Conservation (phyloP, 495 filamentous ascomycete genomes). For the Aspergillus heteromorphus region DNA sequence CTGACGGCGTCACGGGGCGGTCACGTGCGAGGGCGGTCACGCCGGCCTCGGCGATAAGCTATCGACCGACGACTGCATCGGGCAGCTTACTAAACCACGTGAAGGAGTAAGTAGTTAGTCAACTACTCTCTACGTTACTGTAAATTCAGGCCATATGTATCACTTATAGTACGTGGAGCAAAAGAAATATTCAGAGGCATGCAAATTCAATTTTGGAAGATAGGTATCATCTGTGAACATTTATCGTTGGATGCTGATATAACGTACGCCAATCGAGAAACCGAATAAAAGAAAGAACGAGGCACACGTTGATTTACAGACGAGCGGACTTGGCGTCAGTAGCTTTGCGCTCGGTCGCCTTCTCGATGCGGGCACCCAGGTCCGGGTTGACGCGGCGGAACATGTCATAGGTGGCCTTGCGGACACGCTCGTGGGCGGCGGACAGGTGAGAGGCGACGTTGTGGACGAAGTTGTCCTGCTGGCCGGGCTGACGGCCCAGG, state of each 20-base stretch:
- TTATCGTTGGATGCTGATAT: neutral
- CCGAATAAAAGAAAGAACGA: neutral
- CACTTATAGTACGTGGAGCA: too few species aligned
- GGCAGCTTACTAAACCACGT: too few species aligned
- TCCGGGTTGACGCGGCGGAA: constrained; percentile 38
- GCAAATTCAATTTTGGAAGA: neutral
- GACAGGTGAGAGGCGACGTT: constrained; percentile 55
- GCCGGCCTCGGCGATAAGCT: neutral
- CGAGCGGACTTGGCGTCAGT: constrained; percentile 20
- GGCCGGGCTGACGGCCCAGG: constrained; percentile 52
- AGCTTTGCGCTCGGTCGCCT: constrained; percentile 37
- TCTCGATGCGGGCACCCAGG: constrained; percentile 39
- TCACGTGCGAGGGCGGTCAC: neutral
- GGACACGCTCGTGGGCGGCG: constrained; percentile 44
- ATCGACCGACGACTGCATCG: too few species aligned
- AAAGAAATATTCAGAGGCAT: neutral
- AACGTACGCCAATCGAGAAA: neutral
- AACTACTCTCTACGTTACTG: too few species aligned
- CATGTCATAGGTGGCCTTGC: constrained; percentile 53
- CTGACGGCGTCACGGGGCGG: neutral
- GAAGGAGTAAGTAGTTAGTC: too few species aligned
- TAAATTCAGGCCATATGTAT: too few species aligned
- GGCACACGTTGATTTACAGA: constrained; percentile 19
- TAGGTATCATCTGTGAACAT: neutral
- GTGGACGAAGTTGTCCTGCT: constrained; percentile 62